These are phyloP conservation scores for Peronosclerospora sorghi DNA, from an alignment of 352 stramenopile species.

Conservation along the genomic window DNA sequence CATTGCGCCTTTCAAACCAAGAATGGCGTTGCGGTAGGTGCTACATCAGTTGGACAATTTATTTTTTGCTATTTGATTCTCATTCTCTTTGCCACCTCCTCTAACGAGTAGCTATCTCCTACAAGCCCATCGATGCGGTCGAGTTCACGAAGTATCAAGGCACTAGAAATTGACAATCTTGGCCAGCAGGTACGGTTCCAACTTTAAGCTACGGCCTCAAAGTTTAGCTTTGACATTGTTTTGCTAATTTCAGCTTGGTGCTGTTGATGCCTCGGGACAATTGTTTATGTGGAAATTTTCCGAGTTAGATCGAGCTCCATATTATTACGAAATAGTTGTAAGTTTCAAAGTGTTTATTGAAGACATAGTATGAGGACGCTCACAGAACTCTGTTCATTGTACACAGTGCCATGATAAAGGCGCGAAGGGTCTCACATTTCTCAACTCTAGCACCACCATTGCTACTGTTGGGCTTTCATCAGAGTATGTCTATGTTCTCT, in stretches of 20 bases:
- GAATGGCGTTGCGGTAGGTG: conserved; percentile 46
- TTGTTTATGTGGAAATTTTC: conserved; percentile 80
- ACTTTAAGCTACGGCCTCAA: neutral
- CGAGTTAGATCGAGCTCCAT: conserved; percentile 49
- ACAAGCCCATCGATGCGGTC: conserved; percentile 46
- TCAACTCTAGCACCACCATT: conserved; percentile 71
- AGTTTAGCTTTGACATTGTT: neutral
- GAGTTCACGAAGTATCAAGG: conserved; percentile 51
- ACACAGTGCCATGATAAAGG: conserved; percentile 74
- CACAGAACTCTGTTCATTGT: conserved; percentile 1
- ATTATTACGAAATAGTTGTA: conserved; percentile 61
- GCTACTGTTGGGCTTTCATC: conserved; percentile 64
- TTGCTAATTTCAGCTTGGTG: conserved; percentile 54
- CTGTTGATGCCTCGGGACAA: conserved; percentile 52
- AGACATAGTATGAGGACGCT: neutral
- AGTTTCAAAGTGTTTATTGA: conserved; percentile 1
- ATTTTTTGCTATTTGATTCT: too few relatives aligned
- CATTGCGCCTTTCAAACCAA: conserved; percentile 57
- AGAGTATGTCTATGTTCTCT: conserved; percentile 38
- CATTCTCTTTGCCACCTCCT: neutral
- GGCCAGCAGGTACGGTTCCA: conserved; percentile 47
- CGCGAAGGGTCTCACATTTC: conserved; percentile 61
- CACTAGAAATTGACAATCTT: conserved; percentile 67
- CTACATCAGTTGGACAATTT: neutral
- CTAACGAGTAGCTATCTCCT: conserved; percentile 34